Conservation (phyloP, 306 rosid species). For the Prunus campanulata region DNA sequence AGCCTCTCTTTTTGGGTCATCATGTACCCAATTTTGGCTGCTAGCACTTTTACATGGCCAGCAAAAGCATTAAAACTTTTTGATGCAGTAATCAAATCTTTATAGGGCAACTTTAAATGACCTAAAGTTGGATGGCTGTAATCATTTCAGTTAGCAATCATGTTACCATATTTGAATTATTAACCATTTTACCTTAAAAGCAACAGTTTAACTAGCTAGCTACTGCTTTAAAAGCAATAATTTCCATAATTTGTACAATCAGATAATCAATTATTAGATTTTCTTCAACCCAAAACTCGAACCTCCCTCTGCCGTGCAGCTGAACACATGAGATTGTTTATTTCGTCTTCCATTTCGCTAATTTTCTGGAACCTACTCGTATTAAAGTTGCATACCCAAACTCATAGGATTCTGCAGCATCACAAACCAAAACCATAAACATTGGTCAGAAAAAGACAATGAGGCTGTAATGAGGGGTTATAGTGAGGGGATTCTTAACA, state of each 20-base stretch:
- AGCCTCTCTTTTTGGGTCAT: not conserved
- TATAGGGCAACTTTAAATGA: too few species aligned
- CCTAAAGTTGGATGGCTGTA: too few species aligned
- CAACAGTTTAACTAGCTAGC: not conserved
- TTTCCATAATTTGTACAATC: not conserved
- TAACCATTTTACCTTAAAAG: not conserved
- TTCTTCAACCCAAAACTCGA: not conserved
- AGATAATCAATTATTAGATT: not conserved
- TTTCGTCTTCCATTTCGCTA: not conserved
- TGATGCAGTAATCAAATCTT: too few species aligned
- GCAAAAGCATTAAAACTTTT: too few species aligned
- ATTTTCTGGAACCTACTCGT: not conserved
- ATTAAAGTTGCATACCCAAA: not conserved
- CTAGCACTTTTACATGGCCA: too few species aligned
- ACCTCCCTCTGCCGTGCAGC: not conserved
- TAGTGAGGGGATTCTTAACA: too few species aligned
- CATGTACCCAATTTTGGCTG: not conserved
- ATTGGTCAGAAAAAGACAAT: too few species aligned
- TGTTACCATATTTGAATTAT: not conserved
- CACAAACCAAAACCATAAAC: not conserved
- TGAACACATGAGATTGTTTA: slow-evolving; percentile 1
- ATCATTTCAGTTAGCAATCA: too few species aligned
- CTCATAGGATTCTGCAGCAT: slow-evolving; percentile 23
- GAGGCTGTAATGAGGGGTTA: too few species aligned
- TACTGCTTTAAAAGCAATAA: too few species aligned